A percentile compares a stretch with the other conserved stretches of the same genome.
These are phyloP conservation scores for Umbelopsis sp. DNA, from an alignment of 371 early-diverging fungal species.

Conservation along the genomic window DNA sequence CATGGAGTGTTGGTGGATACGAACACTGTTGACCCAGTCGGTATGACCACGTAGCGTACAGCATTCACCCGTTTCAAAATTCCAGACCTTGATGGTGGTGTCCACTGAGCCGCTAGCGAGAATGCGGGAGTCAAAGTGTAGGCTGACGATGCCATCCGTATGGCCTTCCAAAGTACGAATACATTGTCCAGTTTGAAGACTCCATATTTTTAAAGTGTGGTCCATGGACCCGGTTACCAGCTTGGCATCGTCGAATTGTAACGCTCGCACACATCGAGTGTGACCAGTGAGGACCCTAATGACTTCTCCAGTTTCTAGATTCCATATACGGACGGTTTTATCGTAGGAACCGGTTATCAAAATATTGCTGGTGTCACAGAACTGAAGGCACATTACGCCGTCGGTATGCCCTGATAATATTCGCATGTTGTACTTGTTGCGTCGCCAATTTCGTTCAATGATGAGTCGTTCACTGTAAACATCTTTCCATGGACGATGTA, in stretches of 20 bases:
- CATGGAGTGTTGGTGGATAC: constrained; percentile 64
- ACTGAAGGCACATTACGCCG: constrained; percentile 88
- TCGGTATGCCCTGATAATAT: constrained; percentile 78
- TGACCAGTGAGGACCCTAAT: constrained; percentile 83
- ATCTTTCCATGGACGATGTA: constrained; percentile 77
- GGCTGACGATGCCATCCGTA: constrained; percentile 83
- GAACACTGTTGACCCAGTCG: constrained; percentile 89
- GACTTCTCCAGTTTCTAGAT: constrained; percentile 73
- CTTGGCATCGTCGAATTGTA: constrained; percentile 86
- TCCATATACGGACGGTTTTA: constrained; percentile 82
- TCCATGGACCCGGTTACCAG: constrained; percentile 91
- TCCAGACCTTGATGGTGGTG: constrained; percentile 90
- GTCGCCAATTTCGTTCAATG: constrained; percentile 87
- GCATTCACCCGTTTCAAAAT: constrained; percentile 80
- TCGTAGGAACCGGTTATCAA: constrained; percentile 90
- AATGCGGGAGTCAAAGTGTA: constrained; percentile 83
- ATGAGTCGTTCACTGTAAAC: constrained; percentile 82
- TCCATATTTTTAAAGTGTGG: constrained; percentile 96
- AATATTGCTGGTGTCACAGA: constrained; percentile 70
- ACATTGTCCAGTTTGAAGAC: constrained; percentile 87
- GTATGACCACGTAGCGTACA: constrained; percentile 82
- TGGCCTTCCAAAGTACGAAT: constrained; percentile 84
- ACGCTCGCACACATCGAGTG: constrained; percentile 81
- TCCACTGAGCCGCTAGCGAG: constrained; percentile 88
- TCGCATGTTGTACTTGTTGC: constrained; percentile 62